These are phyloP conservation scores for Striga hermonthica DNA, from an alignment of 305 asterid species.

Conservation along the genomic window DNA sequence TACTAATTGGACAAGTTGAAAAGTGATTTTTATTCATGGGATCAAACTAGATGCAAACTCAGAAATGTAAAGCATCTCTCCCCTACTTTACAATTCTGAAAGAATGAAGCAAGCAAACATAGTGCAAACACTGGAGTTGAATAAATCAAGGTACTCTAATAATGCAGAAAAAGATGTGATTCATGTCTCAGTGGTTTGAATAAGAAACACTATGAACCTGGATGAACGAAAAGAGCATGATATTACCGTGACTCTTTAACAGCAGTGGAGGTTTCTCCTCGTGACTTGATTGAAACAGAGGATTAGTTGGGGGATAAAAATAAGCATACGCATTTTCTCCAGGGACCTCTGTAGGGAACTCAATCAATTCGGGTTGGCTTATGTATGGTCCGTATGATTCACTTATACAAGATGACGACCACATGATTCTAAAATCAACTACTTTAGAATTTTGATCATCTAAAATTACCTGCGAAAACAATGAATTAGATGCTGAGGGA, in stretches of 20 bases:
- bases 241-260: conserved; percentile 82
- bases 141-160: conserved; percentile 15
- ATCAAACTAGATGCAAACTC: no score
- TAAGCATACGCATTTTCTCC: conserved; percentile 93
- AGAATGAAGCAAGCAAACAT: no score
- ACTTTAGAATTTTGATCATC: conserved; percentile 68
- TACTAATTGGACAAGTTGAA: no score
- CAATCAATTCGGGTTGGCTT: conserved; percentile 73
- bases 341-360: conserved; percentile 83
- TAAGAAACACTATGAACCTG: conserved; percentile 10
- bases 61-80: no score
- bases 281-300: conserved; percentile 56
- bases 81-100: no score
- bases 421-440: conserved; percentile 57
- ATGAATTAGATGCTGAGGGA: conserved; percentile 22
- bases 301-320: conserved; percentile 88
- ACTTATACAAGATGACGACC: conserved; percentile 71
- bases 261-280: conserved; percentile 90
- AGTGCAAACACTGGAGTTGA: not conserved
- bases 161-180: conserved; percentile 6
- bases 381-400: conserved; percentile 46
- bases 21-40: no score
- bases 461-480: conserved; percentile 60
- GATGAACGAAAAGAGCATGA: conserved; percentile 9
- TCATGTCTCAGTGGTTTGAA: conserved; percentile 15